phyloP scores from a whole-genome alignment of 768 basidiomycete genomes.

The Leucosporidium yakuticum region DNA sequence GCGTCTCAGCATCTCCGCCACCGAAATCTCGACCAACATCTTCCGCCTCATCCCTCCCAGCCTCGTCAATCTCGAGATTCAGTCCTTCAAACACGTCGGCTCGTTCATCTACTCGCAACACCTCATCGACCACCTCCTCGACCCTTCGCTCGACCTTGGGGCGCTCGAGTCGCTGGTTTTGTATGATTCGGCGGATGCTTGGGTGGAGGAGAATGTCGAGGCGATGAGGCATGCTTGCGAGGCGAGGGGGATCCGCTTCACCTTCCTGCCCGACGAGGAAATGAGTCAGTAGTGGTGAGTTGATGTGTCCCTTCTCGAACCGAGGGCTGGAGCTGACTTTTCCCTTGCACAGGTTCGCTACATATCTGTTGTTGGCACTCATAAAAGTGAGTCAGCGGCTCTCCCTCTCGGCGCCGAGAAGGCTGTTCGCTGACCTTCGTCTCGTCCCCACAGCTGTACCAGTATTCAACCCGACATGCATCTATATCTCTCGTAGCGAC shows the following conservation, averaged over 20 bases:
- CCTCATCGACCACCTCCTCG: not conserved
- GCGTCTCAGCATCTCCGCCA: conserved; percentile 5
- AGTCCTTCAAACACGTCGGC: conserved; percentile 5
- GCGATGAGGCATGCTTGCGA: not conserved
- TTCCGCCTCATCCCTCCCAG: conserved; percentile 14
- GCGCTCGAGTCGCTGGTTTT: not conserved
- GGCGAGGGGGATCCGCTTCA: not conserved
- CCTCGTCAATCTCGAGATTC: not conserved
- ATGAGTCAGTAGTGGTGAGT: too few species aligned
- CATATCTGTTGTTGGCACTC: too few species aligned
- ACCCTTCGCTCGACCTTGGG: not conserved
- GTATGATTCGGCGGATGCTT: not conserved
- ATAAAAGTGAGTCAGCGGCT: too few species aligned
- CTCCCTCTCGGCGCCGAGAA: too few species aligned
- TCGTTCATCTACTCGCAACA: not conserved
- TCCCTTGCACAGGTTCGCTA: too few species aligned
- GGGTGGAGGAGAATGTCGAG: not conserved
- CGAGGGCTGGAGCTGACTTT: too few species aligned
- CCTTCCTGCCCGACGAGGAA: too few species aligned
- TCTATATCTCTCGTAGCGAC: too few species aligned
- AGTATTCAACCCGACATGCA: too few species aligned
- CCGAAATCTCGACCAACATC: conserved; percentile 6
- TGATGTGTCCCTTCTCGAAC: too few species aligned
- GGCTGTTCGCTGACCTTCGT: too few species aligned
- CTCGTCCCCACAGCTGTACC: too few species aligned